Evolutionary conservation across 202 grass and related monocot species (phyloP), one percentile per base, ranked within the genome.

Genomic region (Elaeis oleifera): DNA sequence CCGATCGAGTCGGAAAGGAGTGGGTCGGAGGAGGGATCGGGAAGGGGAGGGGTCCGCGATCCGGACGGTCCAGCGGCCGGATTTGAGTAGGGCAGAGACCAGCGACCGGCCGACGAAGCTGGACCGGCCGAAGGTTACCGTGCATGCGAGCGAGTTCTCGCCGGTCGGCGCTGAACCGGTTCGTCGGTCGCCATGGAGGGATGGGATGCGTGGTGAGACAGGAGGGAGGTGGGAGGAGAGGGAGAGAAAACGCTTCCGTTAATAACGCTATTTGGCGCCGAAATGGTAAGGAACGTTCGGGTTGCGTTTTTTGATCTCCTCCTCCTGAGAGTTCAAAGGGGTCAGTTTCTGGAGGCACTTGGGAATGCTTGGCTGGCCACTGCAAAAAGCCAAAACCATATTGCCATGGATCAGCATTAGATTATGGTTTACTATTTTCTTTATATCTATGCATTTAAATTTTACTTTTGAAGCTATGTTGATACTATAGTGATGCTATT

Each of bases 51-150:
- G 65, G 61, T 97, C 92, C 50, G 86, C 69, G 71, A 91, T 68
- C 49, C 74, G 76, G 62, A 89, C 78, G 49, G 78, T 59, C 81
- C 85, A 85, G 27, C 39, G 64, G 51, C 71, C 72, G 58, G 88
- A 86, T 51, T 75, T 63, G 19, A 81, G 63, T 55, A 92, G 88
- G 49, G 79, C 68, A 5, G 82, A 52, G 51, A 81, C 76, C 39
- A 97, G 76, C 52, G 86, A 75, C 23, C 76, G 77, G 74, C 84
- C 92, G 24, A 97, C 61, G 54, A 80, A 68, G 23, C 79, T 79
- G 61, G 77, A 84, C n/a, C 74, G 69, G 51, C 88, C 92, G 60
- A 92, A 92, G 24, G 79, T 78, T 53, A 92, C 79, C 24, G 68
- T 75, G 71, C 83, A 97, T 14, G 18, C 7, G 28, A 50, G 0